Base-by-base conservation (phyloP, 805 yeast species). In the Sporopachydermia lactativora region DNA sequence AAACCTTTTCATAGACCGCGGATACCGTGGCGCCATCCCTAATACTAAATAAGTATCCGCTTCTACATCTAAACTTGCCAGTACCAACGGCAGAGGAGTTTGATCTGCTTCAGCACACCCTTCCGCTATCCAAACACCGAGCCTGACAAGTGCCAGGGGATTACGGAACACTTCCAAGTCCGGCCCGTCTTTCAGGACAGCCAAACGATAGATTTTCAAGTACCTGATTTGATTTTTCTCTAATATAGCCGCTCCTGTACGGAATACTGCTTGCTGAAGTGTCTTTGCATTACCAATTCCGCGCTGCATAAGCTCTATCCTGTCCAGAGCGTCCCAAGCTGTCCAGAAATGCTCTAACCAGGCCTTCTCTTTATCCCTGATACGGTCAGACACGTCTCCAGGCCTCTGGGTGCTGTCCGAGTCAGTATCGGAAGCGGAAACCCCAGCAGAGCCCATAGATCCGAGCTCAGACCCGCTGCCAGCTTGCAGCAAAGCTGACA, bases 71-170 rank as follows among this genome's bases (percentile, higher is more conserved):
- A 84, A 67, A 35, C 92, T 71, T 0, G 96, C 96, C 19, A 92
- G 68, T 2, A 89, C 92, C 49, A 89, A 61, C 2, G 98, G 97
- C 35, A 81, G 60, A 16, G 70, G 70, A 42, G 65, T 65, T 18
- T 66, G 64, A 46, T 81, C 88, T 14, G 80, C 61, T 53, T 86
- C 96, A 3, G 94, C 80, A 49, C 89, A 80, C 44, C 85, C 79
- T 54, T 94, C 97, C 37, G 85, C 62, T 3, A 92, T 66, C 98
- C 98, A 94, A 43, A 76, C 72, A 0, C 96, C 97, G 17, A 92
- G 64, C 49, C 94, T 73, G 34, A 84, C 64, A 37, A 94, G 60
- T 37, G 94, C 83, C 43, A 92, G 61, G 3, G 98, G 98, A 57
- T 92, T 94, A 49, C 71, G 71, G 58, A 85, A 89, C 40, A 83